A percentile compares a stretch with the other conserved stretches of the same genome.
These are phyloP conservation scores for Euphorbia peplus DNA, from an alignment of 345 rosid species.

Conservation along the genomic window DNA sequence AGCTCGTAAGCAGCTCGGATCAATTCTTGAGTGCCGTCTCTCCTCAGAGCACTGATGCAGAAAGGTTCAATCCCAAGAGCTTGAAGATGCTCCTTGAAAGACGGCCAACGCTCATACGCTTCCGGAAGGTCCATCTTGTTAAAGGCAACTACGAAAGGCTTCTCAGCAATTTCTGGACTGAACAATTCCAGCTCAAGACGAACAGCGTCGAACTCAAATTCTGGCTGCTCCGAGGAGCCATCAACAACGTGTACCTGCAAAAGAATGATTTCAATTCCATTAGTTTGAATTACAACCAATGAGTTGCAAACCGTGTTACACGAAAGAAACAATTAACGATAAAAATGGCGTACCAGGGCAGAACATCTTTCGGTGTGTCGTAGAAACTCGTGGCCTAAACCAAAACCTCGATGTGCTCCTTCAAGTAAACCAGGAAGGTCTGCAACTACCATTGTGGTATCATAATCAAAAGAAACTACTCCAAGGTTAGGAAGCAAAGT, in stretches of 20 bases:
- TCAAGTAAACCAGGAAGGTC: constrained; percentile 97
- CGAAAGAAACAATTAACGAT: neutral
- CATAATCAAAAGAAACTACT: constrained; percentile 85
- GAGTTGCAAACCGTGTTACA: neutral
- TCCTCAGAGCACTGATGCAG: constrained; percentile 81
- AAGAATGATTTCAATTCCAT: neutral
- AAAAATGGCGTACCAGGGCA: constrained; percentile 59
- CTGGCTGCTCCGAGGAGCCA: constrained; percentile 82
- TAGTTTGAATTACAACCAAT: constrained; percentile 5
- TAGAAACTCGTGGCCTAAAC: constrained; percentile 89
- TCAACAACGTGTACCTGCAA: constrained; percentile 83
- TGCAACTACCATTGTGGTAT: constrained; percentile 87
- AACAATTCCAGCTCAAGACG: constrained; percentile 92
- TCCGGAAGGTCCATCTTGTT: constrained; percentile 96
- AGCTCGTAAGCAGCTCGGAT: constrained; percentile 63
- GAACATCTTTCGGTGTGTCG: constrained; percentile 95
- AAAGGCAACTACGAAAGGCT: constrained; percentile 75
- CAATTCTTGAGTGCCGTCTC: constrained; percentile 77
- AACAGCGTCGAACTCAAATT: constrained; percentile 84
- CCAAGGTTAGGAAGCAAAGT: constrained; percentile 96
- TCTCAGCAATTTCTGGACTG: constrained; percentile 77
- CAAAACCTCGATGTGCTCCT: constrained; percentile 95
- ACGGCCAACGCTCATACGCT: constrained; percentile 68
- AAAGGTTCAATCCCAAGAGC: constrained; percentile 65
- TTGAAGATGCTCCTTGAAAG: constrained; percentile 59